Evolutionary conservation across 202 grass and related monocot genomes (phyloP), one percentile per base, ranked within the genome.

Genomic region (Hordeum pubiflorum): DNA sequence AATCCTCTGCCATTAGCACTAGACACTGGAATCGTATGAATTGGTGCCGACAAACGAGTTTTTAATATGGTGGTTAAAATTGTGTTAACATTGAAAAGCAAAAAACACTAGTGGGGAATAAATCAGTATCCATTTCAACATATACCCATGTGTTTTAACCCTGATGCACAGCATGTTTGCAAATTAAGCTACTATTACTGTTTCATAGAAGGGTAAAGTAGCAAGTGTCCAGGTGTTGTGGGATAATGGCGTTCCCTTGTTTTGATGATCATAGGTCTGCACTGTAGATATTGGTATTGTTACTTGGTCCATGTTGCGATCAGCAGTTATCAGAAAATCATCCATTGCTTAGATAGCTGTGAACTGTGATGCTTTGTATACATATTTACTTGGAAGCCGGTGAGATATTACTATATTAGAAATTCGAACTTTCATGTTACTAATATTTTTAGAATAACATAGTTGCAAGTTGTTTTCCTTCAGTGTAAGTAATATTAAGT

Each of bases 311-410:
- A n/a, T n/a, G n/a, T 70, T 61, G 32, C 60, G 69, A 23, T 69
- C 39, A 68, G 43, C 50, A 72, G 43, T 55, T 70, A 50, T n/a
- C 9, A 32, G 18, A 75, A 79, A 79, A 75, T 84, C 9, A 63
- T 69, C 26, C 36, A 34, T 34, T 80, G 32, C 54, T 68, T 27
- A 58, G 18, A 31, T 72, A 54, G 58, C 55, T 41, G 15, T 66
- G 33, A 66, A 38, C 10, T 66, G 29, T 50, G 40, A 24, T 39
- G 9, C 32, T 23, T 61, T 52, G 52, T 10, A 76, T 58, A 4
- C 46, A 38, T 67, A 13, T 66, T 34, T 77, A 23, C 55, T 59
- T 59, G 20, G 31, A 50, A 66, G 2, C 12, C 5, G 31, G 32
- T 54, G 4, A 52, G 57, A 73, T 82, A 11, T 17, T 50, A 48